Percentiles rank a stretch among this genome's conserved stretches.
Conservation (phyloP, 2,329 filamentous ascomycete species). For the Claviceps sp. region DNA sequence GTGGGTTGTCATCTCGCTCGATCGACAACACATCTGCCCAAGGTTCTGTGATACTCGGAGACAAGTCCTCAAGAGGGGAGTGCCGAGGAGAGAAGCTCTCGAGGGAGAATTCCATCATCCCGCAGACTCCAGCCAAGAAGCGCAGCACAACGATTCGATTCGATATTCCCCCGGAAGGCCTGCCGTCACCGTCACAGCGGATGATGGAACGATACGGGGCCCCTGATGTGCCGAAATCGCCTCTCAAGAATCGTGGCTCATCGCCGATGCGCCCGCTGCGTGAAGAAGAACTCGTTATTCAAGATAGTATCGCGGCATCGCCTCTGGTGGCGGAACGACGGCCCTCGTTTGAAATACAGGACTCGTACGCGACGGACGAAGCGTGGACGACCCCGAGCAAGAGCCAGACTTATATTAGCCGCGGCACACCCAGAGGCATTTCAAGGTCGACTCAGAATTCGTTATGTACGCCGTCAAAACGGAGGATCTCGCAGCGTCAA, state of each 20-base stretch:
- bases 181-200: slow-evolving; percentile 26
- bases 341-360: slow-evolving; percentile 27
- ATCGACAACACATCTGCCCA: not conserved
- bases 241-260: slow-evolving; percentile 21
- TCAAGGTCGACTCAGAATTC: not conserved
- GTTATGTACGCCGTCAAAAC: not conserved
- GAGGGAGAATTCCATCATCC: slow-evolving; percentile 23
- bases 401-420: slow-evolving; percentile 8
- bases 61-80: slow-evolving; percentile 14
- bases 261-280: slow-evolving; percentile 13
- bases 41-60: not conserved
- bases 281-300: slow-evolving; percentile 6
- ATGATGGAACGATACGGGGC: slow-evolving; percentile 27
- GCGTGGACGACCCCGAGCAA: slow-evolving; percentile 17
- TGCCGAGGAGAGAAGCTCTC: not conserved
- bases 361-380: slow-evolving; percentile 29
- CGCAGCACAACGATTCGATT: slow-evolving; percentile 13
- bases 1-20: not conserved
- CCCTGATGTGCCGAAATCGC: slow-evolving; percentile 20
- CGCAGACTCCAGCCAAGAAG: slow-evolving; percentile 28
- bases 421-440: not conserved
- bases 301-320: slow-evolving; percentile 10
- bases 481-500: not conserved
- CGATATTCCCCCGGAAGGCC: slow-evolving; percentile 29
- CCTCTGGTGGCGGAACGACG: slow-evolving; percentile 9